A percentile compares a stretch with the other conserved stretches of the same genome.
These are phyloP conservation scores for Penicillium goetzii DNA, from an alignment of 495 filamentous ascomycete species.

Conservation along the genomic window DNA sequence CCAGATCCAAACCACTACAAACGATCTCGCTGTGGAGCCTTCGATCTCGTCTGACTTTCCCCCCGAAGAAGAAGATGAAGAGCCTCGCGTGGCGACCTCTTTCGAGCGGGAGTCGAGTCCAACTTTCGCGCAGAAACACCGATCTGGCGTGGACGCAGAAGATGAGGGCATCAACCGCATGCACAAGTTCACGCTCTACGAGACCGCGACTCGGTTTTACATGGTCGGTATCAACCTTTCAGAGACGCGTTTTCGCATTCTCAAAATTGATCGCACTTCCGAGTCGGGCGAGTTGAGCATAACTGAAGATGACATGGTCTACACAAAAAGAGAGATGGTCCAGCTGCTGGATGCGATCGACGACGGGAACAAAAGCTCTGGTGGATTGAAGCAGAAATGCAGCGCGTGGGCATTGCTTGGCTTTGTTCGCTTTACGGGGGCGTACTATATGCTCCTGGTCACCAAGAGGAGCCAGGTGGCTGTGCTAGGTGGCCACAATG, in stretches of 20 bases:
- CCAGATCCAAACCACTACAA: constrained; percentile 14
- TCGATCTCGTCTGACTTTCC: constrained; percentile 25
- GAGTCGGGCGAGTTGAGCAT: constrained; percentile 81
- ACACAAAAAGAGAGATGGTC: constrained; percentile 90
- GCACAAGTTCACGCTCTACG: constrained; percentile 95
- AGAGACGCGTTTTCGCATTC: constrained; percentile 83
- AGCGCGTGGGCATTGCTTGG: constrained; percentile 93
- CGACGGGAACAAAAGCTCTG: constrained; percentile 88
- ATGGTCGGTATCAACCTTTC: constrained; percentile 88
- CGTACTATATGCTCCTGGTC: constrained; percentile 96
- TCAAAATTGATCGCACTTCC: constrained; percentile 91
- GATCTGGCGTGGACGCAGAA: constrained; percentile 58
- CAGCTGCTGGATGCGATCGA: constrained; percentile 92
- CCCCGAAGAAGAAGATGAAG: constrained; percentile 45
- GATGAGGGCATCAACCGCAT: constrained; percentile 79
- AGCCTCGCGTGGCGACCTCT: constrained; percentile 46
- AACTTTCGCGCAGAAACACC: constrained; percentile 47
- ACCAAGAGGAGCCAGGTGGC: constrained; percentile 96
- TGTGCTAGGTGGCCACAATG: constrained; percentile 92
- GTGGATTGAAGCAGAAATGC: constrained; percentile 88
- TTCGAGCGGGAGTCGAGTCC: constrained; percentile 49
- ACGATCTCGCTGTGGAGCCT: constrained; percentile 23
- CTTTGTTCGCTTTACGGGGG: constrained; percentile 92
- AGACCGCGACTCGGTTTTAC: constrained; percentile 90
- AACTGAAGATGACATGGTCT: constrained; percentile 91